Percentiles rank a stretch among this genome's conserved stretches.
Evolutionary conservation across 352 stramenopile genomes (phyloP).

Genomic region (Globisporangium emineosum): DNA sequence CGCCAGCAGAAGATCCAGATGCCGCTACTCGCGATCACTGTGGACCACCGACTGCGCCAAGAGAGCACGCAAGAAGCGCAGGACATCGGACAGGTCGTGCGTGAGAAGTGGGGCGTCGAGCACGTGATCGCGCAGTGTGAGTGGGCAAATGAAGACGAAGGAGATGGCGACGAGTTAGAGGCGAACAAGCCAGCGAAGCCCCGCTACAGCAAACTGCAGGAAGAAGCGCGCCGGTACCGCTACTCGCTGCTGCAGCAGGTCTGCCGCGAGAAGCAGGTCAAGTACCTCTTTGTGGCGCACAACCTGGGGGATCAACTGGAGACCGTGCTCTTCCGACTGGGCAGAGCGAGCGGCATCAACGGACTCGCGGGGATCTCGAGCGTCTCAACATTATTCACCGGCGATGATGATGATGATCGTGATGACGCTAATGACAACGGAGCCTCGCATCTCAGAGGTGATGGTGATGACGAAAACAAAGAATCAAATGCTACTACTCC

Average conservation of each 20-base stretch:
- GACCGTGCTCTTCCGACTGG: constrained; percentile 77
- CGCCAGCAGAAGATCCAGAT: constrained; percentile 41
- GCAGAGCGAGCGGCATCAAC: constrained; percentile 69
- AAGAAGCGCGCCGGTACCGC: constrained; percentile 60
- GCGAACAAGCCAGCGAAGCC: constrained; percentile 25
- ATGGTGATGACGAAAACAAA: background rate
- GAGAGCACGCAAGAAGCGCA: constrained; percentile 66
- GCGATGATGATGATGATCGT: background rate
- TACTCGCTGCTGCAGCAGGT: constrained; percentile 60
- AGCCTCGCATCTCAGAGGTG: background rate
- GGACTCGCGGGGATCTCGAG: constrained; percentile 64
- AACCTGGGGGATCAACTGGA: constrained; percentile 79
- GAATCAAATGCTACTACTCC: background rate
- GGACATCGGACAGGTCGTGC: constrained; percentile 45
- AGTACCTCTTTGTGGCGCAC: constrained; percentile 76
- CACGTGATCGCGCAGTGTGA: constrained; percentile 55
- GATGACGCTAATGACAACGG: background rate
- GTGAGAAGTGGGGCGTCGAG: constrained; percentile 34
- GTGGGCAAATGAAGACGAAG: constrained; percentile 30
- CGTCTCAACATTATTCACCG: constrained; percentile 26
- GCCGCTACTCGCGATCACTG: constrained; percentile 72
- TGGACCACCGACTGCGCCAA: constrained; percentile 66
- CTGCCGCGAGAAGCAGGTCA: constrained; percentile 48
- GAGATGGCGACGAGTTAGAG: background rate
- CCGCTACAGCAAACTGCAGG: constrained; percentile 71